phyloP scores from a whole-genome alignment of 257 asterid genomes.

The Solanum bulbocastanum region DNA sequence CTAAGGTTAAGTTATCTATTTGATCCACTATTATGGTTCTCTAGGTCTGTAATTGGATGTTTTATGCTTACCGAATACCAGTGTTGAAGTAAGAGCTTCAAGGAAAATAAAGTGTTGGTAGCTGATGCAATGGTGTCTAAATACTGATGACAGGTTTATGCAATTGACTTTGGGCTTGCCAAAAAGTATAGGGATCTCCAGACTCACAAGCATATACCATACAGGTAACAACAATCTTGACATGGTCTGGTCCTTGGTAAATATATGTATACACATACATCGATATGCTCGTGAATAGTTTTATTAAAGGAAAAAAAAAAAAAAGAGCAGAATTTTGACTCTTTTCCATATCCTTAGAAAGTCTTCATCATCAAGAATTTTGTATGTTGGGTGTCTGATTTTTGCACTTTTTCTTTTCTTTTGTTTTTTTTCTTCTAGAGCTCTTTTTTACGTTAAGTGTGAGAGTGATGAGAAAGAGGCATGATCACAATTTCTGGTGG shows the following conservation, averaged over 20 bases:
- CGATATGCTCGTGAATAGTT: neutral
- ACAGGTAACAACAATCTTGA: conserved; percentile 14
- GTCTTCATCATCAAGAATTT: neutral
- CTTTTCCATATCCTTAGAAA: neutral
- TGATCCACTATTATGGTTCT: neutral
- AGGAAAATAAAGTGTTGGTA: neutral
- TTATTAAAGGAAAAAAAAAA: neutral
- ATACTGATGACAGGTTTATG: conserved; percentile 21
- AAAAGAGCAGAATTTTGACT: neutral
- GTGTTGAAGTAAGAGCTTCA: neutral
- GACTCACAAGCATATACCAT: conserved; percentile 41
- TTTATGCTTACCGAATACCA: neutral
- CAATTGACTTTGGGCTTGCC: conserved; percentile 38
- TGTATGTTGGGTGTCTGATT: neutral
- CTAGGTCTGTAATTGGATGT: neutral
- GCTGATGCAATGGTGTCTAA: neutral
- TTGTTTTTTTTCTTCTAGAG: neutral
- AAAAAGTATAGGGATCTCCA: conserved; percentile 38
- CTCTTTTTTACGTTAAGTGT: neutral
- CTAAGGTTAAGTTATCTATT: neutral
- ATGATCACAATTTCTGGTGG: neutral
- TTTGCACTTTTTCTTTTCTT: neutral
- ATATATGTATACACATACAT: neutral
- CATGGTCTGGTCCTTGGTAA: neutral
- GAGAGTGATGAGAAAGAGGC: neutral